Conservation (phyloP, 2,329 filamentous ascomycete genomes). For the Fusarium hainanense region DNA sequence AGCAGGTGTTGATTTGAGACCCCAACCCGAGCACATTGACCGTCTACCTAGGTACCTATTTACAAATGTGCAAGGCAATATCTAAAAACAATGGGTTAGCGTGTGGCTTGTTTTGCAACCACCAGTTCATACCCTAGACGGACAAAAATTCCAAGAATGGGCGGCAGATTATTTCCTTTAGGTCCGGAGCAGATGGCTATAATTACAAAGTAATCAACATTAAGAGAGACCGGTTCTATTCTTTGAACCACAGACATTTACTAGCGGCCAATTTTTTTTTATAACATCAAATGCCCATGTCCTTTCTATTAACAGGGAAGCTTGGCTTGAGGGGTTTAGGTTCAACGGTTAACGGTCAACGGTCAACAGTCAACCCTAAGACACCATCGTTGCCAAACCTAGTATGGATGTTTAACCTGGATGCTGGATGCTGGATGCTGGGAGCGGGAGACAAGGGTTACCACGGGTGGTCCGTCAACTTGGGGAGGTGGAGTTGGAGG, state of each 20-base stretch:
- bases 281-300: not conserved
- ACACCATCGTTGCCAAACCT: slow-evolving; percentile 22
- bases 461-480: slow-evolving; percentile 41
- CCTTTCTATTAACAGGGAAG: slow-evolving; percentile 19
- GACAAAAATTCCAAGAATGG: not conserved
- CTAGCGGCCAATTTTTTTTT: not conserved
- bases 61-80: not conserved
- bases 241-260: not conserved
- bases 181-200: not conserved
- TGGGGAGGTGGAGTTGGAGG: slow-evolving; percentile 44
- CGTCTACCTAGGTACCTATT: not conserved
- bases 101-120: not conserved
- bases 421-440: slow-evolving; percentile 37
- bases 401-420: slow-evolving; percentile 35
- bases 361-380: slow-evolving; percentile 38
- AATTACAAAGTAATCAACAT: not conserved
- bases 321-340: slow-evolving; percentile 32
- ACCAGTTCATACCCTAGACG: not conserved
- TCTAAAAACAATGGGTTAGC: not conserved
- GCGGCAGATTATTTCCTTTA: not conserved
- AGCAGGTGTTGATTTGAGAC: not conserved
- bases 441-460: slow-evolving; percentile 47
- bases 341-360: slow-evolving; percentile 45
- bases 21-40: not conserved
- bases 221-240: not conserved